These are phyloP conservation scores for Jamesozyma piceae DNA, from an alignment of 805 yeast genomes.

Conservation along the genomic window DNA sequence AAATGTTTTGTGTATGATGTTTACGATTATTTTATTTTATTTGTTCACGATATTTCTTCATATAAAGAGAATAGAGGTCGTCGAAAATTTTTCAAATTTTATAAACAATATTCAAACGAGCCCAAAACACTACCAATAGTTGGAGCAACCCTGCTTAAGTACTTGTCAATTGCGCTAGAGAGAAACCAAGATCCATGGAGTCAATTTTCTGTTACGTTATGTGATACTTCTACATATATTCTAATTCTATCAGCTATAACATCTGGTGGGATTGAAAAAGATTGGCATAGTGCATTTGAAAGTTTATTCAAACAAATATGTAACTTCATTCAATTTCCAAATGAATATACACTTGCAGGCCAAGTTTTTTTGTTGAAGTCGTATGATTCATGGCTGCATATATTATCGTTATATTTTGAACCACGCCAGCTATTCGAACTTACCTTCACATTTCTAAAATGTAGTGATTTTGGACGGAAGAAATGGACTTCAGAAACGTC, in stretches of 20 bases:
- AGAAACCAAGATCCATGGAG: conserved; percentile 50
- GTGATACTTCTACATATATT: conserved; percentile 42
- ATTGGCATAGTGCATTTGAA: conserved; percentile 20
- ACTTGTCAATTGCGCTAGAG: conserved; percentile 39
- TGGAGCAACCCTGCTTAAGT: conserved; percentile 42
- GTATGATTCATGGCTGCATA: conserved; percentile 44
- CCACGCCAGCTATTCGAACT: conserved; percentile 14
- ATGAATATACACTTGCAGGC: conserved; percentile 44
- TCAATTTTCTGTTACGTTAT: conserved; percentile 34
- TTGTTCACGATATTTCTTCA: background rate
- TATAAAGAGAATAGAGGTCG: conserved; percentile 51
- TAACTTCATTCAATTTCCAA: conserved; percentile 39
- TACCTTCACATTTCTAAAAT: conserved; percentile 12
- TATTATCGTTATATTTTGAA: conserved; percentile 25
- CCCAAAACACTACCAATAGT: conserved; percentile 35
- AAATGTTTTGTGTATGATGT: conserved; percentile 27
- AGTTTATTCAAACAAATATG: conserved; percentile 29
- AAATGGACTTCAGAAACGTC: conserved; percentile 3
- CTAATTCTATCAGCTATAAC: conserved; percentile 35
- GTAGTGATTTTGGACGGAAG: conserved; percentile 18
- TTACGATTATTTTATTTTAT: conserved; percentile 15
- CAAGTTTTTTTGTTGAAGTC: conserved; percentile 56
- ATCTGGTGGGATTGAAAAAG: conserved; percentile 14
- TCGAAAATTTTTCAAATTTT: conserved; percentile 45
- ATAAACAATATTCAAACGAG: conserved; percentile 22